Evolutionary conservation across 2,329 filamentous ascomycete species (phyloP), one percentile per base, ranked within the genome.

Genomic region (Alternaria angustiovoidea): DNA sequence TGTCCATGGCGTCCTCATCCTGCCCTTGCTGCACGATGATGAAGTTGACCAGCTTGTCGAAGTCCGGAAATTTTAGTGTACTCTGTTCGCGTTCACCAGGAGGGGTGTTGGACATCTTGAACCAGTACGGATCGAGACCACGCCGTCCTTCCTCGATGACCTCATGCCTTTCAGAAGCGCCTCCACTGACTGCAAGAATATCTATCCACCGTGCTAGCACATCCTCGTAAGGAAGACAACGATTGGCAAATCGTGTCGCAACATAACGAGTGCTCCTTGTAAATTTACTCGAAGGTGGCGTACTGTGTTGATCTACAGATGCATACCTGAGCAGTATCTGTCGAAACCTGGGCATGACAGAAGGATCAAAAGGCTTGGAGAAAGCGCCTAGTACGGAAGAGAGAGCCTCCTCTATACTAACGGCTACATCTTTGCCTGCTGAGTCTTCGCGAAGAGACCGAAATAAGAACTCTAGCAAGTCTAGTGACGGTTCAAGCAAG

Each of bases 101-200:
- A 18, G 70, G 53, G 30, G 74, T 71, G 24, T 90, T 89, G 12
- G 89, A 78, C 73, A 90, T 85, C 47, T 82, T 80, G 69, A 90
- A 89, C 88, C 88, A 91, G 72, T 91, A 90, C 11, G 89, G 89
- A 78, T 97, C 93, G 4, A 97, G 84, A 0, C 95, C 95, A 76
- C 93, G 94, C 62, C 88, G 89, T 2, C 93, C 95, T 80, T 98
- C 94, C 74, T 99, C 95, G 1, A 92, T 80, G 3, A 98, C 89
- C 73, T 98, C 94, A 61, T 89, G 90, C 46, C 91, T 87, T 74
- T 94, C 91, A 51, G 88, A 86, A 3, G 81, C 78, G 3, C 85
- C 84, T 12, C 89, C 89, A 16, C 87, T 88, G 8, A 95, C 82
- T 7, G 94, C 94, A 51, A 97, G 84, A 16, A 98, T 86, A 75